Evolutionary conservation across 768 basidiomycete genomes (phyloP).

Genomic region (Leccinum subtestaceum): DNA sequence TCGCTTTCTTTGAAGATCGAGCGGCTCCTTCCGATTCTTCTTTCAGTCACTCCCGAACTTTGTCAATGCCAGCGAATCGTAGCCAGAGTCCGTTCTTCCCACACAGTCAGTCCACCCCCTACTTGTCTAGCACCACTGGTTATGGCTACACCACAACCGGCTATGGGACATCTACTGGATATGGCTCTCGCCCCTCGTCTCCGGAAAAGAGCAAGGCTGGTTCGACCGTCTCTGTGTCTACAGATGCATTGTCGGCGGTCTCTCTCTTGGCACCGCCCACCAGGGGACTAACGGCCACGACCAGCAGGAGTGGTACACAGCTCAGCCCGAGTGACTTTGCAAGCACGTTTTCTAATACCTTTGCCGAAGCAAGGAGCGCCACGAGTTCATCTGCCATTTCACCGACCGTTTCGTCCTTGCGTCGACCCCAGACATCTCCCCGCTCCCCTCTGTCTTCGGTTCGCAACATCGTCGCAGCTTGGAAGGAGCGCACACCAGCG

Average conservation of each 20-base stretch:
- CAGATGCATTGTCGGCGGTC: conserved; percentile 31
- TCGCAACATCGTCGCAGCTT: conserved; percentile 73
- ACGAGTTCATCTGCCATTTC: conserved; percentile 28
- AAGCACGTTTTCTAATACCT: conserved; percentile 38
- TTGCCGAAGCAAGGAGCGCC: conserved; percentile 35
- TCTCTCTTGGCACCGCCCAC: conserved; percentile 51
- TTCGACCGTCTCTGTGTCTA: conserved; percentile 29
- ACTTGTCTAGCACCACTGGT: conserved; percentile 35
- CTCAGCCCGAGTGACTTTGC: conserved; percentile 36
- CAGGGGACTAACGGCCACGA: conserved; percentile 29
- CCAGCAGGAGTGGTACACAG: conserved; percentile 31
- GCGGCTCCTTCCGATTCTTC: conserved; percentile 37
- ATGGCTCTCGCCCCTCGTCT: conserved; percentile 46
- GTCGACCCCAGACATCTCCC: conserved; percentile 63
- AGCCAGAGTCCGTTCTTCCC: conserved; percentile 31
- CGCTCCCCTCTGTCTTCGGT: conserved; percentile 72
- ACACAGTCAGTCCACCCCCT: conserved; percentile 40
- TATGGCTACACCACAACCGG: conserved; percentile 36
- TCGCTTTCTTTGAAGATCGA: conserved; percentile 68
- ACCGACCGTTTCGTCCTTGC: conserved; percentile 51
- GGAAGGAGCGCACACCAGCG: conserved; percentile 72
- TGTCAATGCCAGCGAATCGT: conserved; percentile 47
- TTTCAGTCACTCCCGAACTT: conserved; percentile 49
- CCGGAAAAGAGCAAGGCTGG: conserved; percentile 44
- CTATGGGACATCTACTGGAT: conserved; percentile 29